Evolutionary conservation across 768 basidiomycete species (phyloP).

Genomic region (Krasilnikovozyma curviuscula): DNA sequence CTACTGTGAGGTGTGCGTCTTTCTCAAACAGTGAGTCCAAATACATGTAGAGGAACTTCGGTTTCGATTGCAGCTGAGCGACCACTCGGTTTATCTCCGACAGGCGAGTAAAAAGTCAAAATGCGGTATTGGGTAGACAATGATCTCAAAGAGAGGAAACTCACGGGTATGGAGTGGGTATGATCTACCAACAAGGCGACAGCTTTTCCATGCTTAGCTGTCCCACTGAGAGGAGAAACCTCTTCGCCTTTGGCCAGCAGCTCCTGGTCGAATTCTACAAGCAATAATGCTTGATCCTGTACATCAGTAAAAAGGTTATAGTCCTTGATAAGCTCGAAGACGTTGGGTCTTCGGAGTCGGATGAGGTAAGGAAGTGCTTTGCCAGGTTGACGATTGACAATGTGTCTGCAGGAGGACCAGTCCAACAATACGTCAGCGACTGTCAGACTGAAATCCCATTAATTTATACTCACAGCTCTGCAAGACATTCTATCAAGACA

Average conservation of each 20-base stretch:
- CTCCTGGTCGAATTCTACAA: slow-evolving; percentile 89
- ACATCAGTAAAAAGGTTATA: slow-evolving; percentile 88
- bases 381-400: slow-evolving; percentile 71
- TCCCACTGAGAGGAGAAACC: slow-evolving; percentile 1
- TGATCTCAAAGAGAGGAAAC: slow-evolving; percentile 18
- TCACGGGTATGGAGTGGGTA: slow-evolving; percentile 82
- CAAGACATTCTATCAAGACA: slow-evolving; percentile 80
- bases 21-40: slow-evolving; percentile 74
- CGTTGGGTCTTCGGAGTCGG: slow-evolving; percentile 63
- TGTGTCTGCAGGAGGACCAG: slow-evolving; percentile 38
- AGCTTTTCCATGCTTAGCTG: slow-evolving; percentile 42
- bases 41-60: slow-evolving; percentile 77
- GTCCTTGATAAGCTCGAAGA: slow-evolving; percentile 84
- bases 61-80: slow-evolving; percentile 53
- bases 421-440: not conserved
- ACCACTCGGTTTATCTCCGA: slow-evolving; percentile 67
- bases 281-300: slow-evolving; percentile 72
- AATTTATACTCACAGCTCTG: slow-evolving; percentile 64
- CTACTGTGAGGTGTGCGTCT: slow-evolving; percentile 57
- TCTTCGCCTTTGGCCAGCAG: slow-evolving; percentile 33
- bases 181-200: slow-evolving; percentile 79
- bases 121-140: not conserved
- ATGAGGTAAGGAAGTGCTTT: slow-evolving; percentile 85
- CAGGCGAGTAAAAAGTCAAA: too few species aligned
- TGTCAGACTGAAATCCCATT: not conserved